Evolutionary conservation across 306 rosid species (phyloP).

Genomic region (Acacia crassicarpa): DNA sequence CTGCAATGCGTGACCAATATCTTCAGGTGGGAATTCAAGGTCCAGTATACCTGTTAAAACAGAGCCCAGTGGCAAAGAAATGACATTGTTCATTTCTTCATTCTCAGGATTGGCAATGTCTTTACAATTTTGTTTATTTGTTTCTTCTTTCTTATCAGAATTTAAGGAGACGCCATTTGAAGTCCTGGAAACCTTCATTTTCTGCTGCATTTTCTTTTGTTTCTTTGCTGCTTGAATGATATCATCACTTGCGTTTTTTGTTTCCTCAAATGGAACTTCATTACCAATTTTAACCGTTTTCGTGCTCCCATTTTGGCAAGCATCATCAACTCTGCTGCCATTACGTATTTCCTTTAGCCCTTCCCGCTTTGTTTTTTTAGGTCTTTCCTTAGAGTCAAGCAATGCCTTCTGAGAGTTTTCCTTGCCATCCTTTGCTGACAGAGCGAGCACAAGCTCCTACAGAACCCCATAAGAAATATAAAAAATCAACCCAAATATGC

Average conservation of each 20-base stretch:
- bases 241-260: conserved; percentile 28
- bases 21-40: conserved; percentile 54
- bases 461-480: conserved; percentile 2
- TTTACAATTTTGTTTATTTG: conserved; percentile 1
- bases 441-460: conserved; percentile 29
- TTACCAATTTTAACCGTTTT: conserved; percentile 33
- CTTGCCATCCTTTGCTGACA: conserved; percentile 35
- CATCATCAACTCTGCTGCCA: conserved; percentile 44
- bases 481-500: conserved; percentile 14
- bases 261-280: conserved; percentile 18
- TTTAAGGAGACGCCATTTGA: conserved; percentile 16
- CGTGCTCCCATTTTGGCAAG: conserved; percentile 27
- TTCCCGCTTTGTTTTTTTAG: conserved; percentile 49
- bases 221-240: conserved; percentile 3
- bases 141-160: conserved; percentile 12
- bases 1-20: conserved; percentile 75
- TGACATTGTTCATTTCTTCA: conserved; percentile 1
- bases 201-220: conserved; percentile 28
- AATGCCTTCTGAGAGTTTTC: conserved; percentile 45
- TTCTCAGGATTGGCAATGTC: conserved; percentile 14
- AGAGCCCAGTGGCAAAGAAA: conserved; percentile 56
- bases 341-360: conserved; percentile 57
- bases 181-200: background rate
- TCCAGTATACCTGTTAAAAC: conserved; percentile 46
- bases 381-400: conserved; percentile 14